These are phyloP conservation scores for Hamamelis virginiana DNA, from an alignment of 164 flowering plant genomes.

Conservation along the genomic window DNA sequence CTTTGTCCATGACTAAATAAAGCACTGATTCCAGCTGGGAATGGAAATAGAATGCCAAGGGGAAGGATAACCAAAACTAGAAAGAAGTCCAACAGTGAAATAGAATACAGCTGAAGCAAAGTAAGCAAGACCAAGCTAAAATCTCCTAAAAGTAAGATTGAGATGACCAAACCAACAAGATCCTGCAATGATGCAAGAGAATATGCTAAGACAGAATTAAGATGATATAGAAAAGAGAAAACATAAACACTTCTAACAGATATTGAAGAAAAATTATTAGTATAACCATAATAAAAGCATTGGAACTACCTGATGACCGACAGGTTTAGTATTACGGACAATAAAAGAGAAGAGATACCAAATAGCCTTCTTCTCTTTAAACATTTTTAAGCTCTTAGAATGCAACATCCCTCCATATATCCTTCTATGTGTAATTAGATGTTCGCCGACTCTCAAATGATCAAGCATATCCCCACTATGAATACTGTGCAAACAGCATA, in stretches of 20 bases:
- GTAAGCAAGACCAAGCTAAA: conserved; percentile 82
- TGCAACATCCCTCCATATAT: conserved; percentile 47
- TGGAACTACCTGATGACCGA: conserved; percentile 56
- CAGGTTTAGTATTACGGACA: conserved; percentile 43
- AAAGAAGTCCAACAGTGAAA: conserved; percentile 62
- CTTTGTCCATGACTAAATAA: conserved; percentile 88
- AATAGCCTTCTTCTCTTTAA: conserved; percentile 33
- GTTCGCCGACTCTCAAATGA: conserved; percentile 38
- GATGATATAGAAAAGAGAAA: background rate
- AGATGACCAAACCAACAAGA: conserved; percentile 89
- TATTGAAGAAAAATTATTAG: background rate
- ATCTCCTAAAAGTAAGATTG: conserved; percentile 81
- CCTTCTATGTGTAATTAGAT: conserved; percentile 32
- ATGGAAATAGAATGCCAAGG: conserved; percentile 76
- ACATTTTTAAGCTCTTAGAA: conserved; percentile 35
- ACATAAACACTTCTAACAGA: background rate
- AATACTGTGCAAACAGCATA: conserved; percentile 31
- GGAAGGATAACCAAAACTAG: conserved; percentile 76
- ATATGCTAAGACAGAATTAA: background rate
- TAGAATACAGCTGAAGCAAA: conserved; percentile 85
- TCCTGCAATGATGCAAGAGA: conserved; percentile 53
- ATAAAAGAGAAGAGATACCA: conserved; percentile 42
- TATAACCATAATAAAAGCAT: background rate
- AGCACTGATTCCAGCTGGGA: conserved; percentile 95
- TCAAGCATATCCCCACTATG: conserved; percentile 27